Evolutionary conservation across 768 basidiomycete genomes (phyloP).

Genomic region (Glaciozyma antarctica): DNA sequence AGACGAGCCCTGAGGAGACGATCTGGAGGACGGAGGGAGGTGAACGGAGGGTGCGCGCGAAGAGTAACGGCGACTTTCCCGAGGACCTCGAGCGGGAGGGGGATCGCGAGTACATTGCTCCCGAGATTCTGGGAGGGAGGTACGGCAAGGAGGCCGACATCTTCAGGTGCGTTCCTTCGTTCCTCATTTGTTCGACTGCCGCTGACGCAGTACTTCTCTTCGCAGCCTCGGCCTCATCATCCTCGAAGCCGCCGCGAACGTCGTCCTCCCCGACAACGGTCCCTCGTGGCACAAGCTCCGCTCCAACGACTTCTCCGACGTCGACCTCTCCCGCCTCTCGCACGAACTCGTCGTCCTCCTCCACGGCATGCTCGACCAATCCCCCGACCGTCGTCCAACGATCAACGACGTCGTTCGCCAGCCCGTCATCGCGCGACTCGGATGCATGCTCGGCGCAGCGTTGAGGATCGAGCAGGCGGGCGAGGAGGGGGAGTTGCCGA

Average conservation of each 20-base stretch:
- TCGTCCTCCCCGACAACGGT: conserved; percentile 93
- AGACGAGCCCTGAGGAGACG: conserved; percentile 37
- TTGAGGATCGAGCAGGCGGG: conserved; percentile 5
- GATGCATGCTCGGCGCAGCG: conserved; percentile 12
- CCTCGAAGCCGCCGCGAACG: conserved; percentile 89
- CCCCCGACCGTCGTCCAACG: conserved; percentile 53
- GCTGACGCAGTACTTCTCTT: conserved; percentile 9
- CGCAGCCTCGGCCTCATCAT: conserved; percentile 86
- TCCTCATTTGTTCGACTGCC: background rate
- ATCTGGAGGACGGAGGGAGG: conserved; percentile 24
- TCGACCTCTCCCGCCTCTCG: conserved; percentile 52
- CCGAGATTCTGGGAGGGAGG: conserved; percentile 81
- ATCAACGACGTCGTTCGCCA: conserved; percentile 54
- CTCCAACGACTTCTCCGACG: conserved; percentile 79
- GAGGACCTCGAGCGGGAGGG: conserved; percentile 75
- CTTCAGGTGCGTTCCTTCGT: conserved; percentile 62
- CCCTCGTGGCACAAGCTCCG: conserved; percentile 88
- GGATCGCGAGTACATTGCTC: conserved; percentile 92
- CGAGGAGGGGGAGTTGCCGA: background rate
- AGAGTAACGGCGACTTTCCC: conserved; percentile 30
- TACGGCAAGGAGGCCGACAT: conserved; percentile 94
- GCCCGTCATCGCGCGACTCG: conserved; percentile 46
- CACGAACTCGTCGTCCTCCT: conserved; percentile 60
- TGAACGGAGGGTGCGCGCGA: conserved; percentile 25
- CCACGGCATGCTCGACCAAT: conserved; percentile 64